Evolutionary conservation across 495 filamentous ascomycete genomes (phyloP).

Genomic region (Penicillium coffeae): DNA sequence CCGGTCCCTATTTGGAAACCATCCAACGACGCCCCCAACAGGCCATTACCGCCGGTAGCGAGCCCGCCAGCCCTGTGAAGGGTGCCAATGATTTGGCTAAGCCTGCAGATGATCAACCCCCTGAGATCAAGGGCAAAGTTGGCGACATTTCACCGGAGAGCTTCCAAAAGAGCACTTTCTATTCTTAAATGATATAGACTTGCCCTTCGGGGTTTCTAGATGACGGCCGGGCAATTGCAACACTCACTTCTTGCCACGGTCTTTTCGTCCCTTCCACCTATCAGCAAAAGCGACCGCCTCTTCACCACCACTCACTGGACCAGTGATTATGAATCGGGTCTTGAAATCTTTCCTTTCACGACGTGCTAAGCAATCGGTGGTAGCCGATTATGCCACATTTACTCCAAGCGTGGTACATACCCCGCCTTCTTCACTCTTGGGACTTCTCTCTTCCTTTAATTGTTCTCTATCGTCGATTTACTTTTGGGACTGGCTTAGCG

Average conservation of each 20-base stretch:
- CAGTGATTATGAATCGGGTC: too few relatives aligned
- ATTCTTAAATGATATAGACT: conserved; percentile 35
- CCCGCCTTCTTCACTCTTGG: background rate
- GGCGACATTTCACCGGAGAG: conserved; percentile 73
- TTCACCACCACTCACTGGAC: background rate
- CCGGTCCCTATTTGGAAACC: conserved; percentile 80
- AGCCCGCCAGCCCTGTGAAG: conserved; percentile 53
- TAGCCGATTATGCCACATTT: background rate
- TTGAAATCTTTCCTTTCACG: background rate
- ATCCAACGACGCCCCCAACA: conserved; percentile 68
- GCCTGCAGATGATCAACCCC: conserved; percentile 26
- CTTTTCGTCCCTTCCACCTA: background rate
- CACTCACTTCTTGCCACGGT: background rate
- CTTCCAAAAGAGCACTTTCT: conserved; percentile 88
- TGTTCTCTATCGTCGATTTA: background rate
- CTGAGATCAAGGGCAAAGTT: conserved; percentile 44
- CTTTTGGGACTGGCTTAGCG: background rate
- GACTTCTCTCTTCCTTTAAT: background rate
- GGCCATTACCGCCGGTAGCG: conserved; percentile 43
- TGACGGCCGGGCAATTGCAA: background rate
- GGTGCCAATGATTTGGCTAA: conserved; percentile 27
- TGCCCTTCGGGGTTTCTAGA: background rate
- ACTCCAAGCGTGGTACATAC: background rate
- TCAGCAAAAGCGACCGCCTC: background rate
- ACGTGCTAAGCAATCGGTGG: too few relatives aligned